Evolutionary conservation across 163 green algal genomes (phyloP), one percentile per base, ranked within the genome.

Genomic region (Chlamydomonas reinhardtii): DNA sequence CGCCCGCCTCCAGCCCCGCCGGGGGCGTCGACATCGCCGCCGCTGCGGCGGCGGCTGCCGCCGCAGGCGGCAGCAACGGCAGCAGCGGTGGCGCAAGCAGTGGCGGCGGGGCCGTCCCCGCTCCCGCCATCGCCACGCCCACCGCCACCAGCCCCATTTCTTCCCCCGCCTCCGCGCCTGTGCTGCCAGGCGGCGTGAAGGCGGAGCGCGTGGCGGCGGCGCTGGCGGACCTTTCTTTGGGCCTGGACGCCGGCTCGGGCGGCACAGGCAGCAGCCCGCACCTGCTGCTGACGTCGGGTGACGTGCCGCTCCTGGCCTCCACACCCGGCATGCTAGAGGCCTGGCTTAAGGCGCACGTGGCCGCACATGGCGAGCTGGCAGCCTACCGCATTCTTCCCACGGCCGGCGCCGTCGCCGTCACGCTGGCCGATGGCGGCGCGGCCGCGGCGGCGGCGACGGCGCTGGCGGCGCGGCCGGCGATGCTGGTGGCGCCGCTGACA

Each of bases 251-350:
- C 70, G 11, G 32, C 19, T 16, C 39, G n/a, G n/a, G n/a, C n/a
- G n/a, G n/a, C n/a, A n/a, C n/a, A n/a, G n/a, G n/a, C 74, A 4
- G 31, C 48, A 52, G n/a, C 69, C 69, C 56, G 11, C 80, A 86
- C 70, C 82, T 87, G 59, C 82, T 87, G 39, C 29, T 87, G 20
- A 59, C 76, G 61, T 76, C 61, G 35, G 59, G 31, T 20, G 82
- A 87, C 72, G 68, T 87, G 54, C 82, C 82, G 61, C 72, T 87
- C 61, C 61, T 87, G 37, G 72, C 82, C 1, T 12, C 19, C 31
- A 87, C 82, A 16, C 82, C 82, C 11, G 82, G 82, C 37, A 87
- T 87, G 82, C 59, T 87, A 39, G 82, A 87, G 72, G 82, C 82
- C n/a, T 87, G 82, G 82, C 71, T 87, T 39, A 34, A n/a, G 37